Conservation (phyloP, 23 red algal species). For the Gracilaria gracilis region DNA sequence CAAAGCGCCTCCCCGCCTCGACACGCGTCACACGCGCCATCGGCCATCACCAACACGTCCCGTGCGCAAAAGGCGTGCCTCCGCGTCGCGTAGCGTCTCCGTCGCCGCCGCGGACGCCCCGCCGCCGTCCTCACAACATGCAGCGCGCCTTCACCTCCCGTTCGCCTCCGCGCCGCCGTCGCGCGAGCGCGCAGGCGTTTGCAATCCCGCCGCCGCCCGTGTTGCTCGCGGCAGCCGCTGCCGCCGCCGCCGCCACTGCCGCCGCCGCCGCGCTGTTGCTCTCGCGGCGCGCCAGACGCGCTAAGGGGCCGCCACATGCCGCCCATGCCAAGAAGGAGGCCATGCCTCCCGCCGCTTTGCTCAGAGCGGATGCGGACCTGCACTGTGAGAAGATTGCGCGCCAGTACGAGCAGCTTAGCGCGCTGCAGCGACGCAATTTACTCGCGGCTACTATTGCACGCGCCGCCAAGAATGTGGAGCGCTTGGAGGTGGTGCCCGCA, state of each 20-base stretch:
- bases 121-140: too few species aligned
- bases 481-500: neutral
- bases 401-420: constrained; percentile 4
- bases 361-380: constrained; percentile 4
- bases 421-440: constrained; percentile 35
- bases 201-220: constrained; percentile 22
- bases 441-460: constrained; percentile 32
- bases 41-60: neutral
- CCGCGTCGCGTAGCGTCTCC: neutral
- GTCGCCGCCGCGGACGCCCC: too few species aligned
- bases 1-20: neutral
- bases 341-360: constrained; percentile 12
- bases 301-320: neutral
- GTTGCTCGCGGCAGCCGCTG: constrained; percentile 9
- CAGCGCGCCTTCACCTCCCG: neutral
- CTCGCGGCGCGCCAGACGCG: neutral
- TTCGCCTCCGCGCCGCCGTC: constrained; percentile 4
- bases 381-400: neutral
- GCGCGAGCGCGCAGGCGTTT: neutral
- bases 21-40: neutral
- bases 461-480: neutral
- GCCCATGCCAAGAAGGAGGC: neutral
- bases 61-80: neutral
- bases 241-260: constrained; percentile 2
- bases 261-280: constrained; percentile 27